A percentile compares a stretch with the other conserved stretches of the same genome.
Evolutionary conservation across 2,329 filamentous ascomycete genomes (phyloP).

Genomic region (Fusarium proliferatum): DNA sequence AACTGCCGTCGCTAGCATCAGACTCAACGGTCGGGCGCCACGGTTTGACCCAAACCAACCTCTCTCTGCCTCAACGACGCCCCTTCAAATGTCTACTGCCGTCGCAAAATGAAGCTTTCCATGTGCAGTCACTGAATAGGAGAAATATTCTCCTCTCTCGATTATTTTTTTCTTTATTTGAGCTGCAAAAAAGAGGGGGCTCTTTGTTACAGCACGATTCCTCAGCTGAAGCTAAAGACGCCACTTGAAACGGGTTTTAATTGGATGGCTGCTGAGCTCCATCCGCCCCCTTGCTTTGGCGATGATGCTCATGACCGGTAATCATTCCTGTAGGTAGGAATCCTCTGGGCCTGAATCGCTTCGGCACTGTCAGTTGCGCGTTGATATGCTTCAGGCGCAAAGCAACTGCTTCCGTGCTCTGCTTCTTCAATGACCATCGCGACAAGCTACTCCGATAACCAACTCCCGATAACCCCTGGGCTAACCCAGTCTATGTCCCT

Average conservation of each 20-base stretch:
- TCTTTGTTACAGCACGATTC: background rate
- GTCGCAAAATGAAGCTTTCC: background rate
- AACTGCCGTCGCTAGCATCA: background rate
- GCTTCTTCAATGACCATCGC: too few species aligned
- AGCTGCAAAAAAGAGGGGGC: conserved; percentile 10
- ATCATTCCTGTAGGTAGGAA: background rate
- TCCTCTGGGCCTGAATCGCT: background rate
- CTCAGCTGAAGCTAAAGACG: conserved; percentile 24
- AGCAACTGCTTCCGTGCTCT: background rate
- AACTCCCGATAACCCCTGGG: background rate
- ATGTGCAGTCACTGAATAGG: background rate
- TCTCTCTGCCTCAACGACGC: background rate
- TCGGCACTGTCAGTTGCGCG: background rate
- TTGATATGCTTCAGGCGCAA: accelerated
- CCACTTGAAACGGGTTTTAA: conserved; percentile 21
- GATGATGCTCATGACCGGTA: background rate
- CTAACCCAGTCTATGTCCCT: background rate
- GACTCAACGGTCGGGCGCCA: conserved; percentile 4
- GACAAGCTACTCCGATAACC: background rate
- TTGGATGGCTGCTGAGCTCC: conserved; percentile 10
- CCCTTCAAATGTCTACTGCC: background rate
- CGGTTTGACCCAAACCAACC: background rate
- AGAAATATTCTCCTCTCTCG: background rate
- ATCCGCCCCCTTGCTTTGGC: conserved; percentile 4
- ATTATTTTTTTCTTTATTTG: background rate